phyloP scores from a whole-genome alignment of 1,284 basidiomycete genomes.

The Ganoderma leucocontextum region DNA sequence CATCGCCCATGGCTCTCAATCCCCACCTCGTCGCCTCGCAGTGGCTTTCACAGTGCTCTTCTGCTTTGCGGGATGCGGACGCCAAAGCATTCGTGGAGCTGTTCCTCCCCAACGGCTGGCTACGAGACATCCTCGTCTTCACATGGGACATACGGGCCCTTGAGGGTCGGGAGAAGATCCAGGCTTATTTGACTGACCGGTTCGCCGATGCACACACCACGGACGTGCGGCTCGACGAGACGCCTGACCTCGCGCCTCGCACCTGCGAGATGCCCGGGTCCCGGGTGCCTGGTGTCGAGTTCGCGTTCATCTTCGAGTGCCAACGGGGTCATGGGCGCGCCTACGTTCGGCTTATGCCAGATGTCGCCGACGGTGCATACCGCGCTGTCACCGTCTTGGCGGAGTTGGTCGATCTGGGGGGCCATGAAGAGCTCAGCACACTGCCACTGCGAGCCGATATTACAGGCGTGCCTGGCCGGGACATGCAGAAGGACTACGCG shows the following conservation, averaged over 20 bases:
- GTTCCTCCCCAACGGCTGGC: slow-evolving; percentile 54
- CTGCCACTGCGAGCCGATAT: slow-evolving; percentile 25
- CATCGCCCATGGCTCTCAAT: slow-evolving; percentile 18
- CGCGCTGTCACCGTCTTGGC: slow-evolving; percentile 40
- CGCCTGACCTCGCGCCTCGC: slow-evolving; percentile 38
- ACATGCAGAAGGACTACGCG: slow-evolving; percentile 25
- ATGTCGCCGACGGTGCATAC: slow-evolving; percentile 13
- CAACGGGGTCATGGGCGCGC: slow-evolving; percentile 48
- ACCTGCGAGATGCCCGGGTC: slow-evolving; percentile 27
- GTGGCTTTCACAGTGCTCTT: slow-evolving; percentile 57
- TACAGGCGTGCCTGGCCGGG: slow-evolving; percentile 22
- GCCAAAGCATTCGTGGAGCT: slow-evolving; percentile 44
- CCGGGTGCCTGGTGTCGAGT: slow-evolving; percentile 30
- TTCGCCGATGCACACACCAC: slow-evolving; percentile 37
- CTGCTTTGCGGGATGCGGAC: slow-evolving; percentile 45
- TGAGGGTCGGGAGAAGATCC: slow-evolving; percentile 50
- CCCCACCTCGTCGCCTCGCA: slow-evolving; percentile 42
- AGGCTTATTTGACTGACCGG: slow-evolving; percentile 49
- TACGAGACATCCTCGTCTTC: slow-evolving; percentile 67
- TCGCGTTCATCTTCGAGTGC: slow-evolving; percentile 53
- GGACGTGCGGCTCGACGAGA: slow-evolving; percentile 42
- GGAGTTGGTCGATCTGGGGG: slow-evolving; percentile 41
- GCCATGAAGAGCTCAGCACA: slow-evolving; percentile 40
- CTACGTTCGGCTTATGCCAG: slow-evolving; percentile 44
- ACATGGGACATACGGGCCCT: slow-evolving; percentile 73